Evolutionary conservation across 2,329 filamentous ascomycete genomes (phyloP), one percentile per base, ranked within the genome.

Genomic region (Penicillium polonicum): DNA sequence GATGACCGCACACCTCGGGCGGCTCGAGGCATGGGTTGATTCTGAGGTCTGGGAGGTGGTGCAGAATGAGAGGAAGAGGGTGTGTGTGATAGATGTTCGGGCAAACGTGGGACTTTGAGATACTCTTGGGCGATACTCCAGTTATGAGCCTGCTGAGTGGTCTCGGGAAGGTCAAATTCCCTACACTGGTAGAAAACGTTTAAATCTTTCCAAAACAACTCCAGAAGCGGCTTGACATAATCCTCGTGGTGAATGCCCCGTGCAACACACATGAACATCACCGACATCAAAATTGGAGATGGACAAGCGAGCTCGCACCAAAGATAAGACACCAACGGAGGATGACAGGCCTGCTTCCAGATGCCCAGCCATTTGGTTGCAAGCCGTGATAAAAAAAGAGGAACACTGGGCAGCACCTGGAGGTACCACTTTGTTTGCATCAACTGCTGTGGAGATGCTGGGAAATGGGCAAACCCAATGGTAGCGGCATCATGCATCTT

Each of bases 361-460:
- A 70, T 5, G 54, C 68, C 27, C 71, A 71, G 59, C 27, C 80
- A 81, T 84, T 17, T 71, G 21, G 66, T 60, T 2, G 75, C 71
- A 15, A 88, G 65, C 7, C 74, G 70, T 3, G 66, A 57, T n/a
- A 84, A 73, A 48, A 80, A 83, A 0, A 64, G 57, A 21, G 78
- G 70, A 17, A 86, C 79, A 15, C 76, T 57, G 0, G 58, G 15
- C 25, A 79, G 62, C 8, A 60, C 64, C 8, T 59, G 27, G 33
- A 58, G 61, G 58, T 80, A 79, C 25, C 68, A 63, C 4, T 70
- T 65, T n/a, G 70, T 72, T 12, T 62, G 57, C 27, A 63, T 48
- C 44, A 74, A 41, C 10, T 43, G 35, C 15, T 59, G 51, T n/a
- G 53, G 36, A 10, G 33, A 33, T 8, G 25, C 19, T 13, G 85